Conservation (phyloP, 805 yeast genomes). For the Vanderwaltozyma yarrowii region DNA sequence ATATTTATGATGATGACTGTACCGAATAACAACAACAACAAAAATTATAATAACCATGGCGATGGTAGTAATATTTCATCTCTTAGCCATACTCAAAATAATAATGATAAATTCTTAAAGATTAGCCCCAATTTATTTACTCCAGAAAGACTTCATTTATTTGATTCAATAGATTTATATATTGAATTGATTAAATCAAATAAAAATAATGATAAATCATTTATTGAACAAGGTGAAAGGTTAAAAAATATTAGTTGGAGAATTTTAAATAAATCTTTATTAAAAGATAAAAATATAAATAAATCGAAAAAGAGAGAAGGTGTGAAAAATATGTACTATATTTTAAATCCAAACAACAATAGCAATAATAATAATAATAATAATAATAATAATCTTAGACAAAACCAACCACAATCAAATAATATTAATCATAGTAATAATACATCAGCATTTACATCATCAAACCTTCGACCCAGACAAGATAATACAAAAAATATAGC, state of each 20-base stretch:
- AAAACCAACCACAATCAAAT: not conserved
- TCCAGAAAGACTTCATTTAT: slow-evolving; percentile 21
- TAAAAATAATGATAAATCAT: slow-evolving; percentile 1
- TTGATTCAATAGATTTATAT: slow-evolving; percentile 25
- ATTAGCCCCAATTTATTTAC: slow-evolving; percentile 27
- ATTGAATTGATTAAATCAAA: slow-evolving; percentile 19
- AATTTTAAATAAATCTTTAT: slow-evolving; percentile 23
- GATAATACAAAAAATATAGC: no score
- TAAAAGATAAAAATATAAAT: slow-evolving; percentile 19
- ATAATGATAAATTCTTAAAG: slow-evolving; percentile 17
- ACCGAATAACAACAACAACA: not conserved
- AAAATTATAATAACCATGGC: no score
- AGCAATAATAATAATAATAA: not conserved
- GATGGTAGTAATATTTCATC: no score
- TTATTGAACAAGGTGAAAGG: slow-evolving; percentile 26
- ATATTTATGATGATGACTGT: not conserved
- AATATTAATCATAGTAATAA: not conserved
- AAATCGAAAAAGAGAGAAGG: slow-evolving; percentile 28
- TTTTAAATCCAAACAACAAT: slow-evolving; percentile 9
- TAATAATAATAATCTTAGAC: not conserved
- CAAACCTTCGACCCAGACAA: no score
- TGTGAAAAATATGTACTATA: slow-evolving; percentile 25
- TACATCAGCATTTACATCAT: not conserved
- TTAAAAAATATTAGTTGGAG: slow-evolving; percentile 27
- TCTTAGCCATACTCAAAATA: no score